Base-by-base conservation (phyloP, 495 filamentous ascomycete species). In the Rostrohypoxylon terebratum region DNA sequence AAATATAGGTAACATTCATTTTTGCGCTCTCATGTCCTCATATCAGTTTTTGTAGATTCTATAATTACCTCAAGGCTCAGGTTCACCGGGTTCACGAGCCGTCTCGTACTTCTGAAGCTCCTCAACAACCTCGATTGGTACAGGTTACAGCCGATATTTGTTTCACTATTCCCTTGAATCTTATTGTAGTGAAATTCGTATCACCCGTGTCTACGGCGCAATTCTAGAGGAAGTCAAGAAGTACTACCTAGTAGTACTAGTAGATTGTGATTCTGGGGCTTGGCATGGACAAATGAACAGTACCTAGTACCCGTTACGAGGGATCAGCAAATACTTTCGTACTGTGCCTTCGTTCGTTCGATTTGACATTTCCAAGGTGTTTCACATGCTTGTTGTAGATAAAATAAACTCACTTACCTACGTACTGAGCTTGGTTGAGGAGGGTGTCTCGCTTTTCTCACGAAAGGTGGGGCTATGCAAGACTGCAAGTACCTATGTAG, bases 151-250 rank as follows among this genome's bases (percentile, higher is more conserved):
- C n/a, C 44, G 13, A 47, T 47, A 18, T 47, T 47, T 47, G 44
- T 47, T 47, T 47, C 20, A 21, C 13, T 47, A 47, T 47, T 47
- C 20, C 44, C 20, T 47, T 47, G 44, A 47, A 47, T 47, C 44
- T 47, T 16, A 47, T 42, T 59, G 55, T 16, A 34, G 55, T 59
- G 55, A 59, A 59, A 59, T 59, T 59, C 34, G 13, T 60, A 60
- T 60, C 40, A 60, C 57, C 57, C 21, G 57, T 38, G 57, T 23
- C 57, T 60, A 60, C 57, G 57, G 47, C 57, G 13, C 16, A 60
- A 60, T 45, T 45, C 38, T 60, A 23, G 38, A 60, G 57, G 57
- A 60, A 45, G 40, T 60, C 57, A 60, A 60, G 38, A 36, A 59
- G 55, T 59, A 59, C 36, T n/a, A n/a, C n/a, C n/a, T n/a, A n/a